A percentile compares a stretch with the other conserved stretches of the same genome.
phyloP scores from a whole-genome alignment of 768 basidiomycete species.

The Suillus decipiens region DNA sequence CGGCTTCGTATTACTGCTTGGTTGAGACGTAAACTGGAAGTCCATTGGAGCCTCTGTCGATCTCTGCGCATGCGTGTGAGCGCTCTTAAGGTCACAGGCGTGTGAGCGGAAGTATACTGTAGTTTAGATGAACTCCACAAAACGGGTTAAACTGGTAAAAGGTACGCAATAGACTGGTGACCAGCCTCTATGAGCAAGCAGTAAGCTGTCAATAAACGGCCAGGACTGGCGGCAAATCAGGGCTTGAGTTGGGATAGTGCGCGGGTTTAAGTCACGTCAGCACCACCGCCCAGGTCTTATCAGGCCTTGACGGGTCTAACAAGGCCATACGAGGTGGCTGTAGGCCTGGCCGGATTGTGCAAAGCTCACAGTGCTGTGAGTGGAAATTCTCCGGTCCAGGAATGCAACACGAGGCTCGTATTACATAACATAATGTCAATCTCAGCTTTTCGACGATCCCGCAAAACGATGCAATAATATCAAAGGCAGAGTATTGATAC shows the following conservation, averaged over 20 bases:
- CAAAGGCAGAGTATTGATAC: conserved; percentile 11
- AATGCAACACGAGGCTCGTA: too few species aligned
- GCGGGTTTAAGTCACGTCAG: too few species aligned
- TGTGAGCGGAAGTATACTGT: neutral
- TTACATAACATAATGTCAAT: neutral
- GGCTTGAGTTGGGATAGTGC: too few species aligned
- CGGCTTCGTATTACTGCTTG: conserved; percentile 50
- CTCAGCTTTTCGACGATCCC: neutral
- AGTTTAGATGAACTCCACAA: neutral
- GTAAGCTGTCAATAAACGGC: too few species aligned
- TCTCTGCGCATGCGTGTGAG: conserved; percentile 37
- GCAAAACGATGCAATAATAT: conserved; percentile 2
- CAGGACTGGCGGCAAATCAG: too few species aligned
- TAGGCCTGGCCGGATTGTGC: too few species aligned
- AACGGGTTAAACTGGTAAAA: neutral
- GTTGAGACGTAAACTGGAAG: conserved; percentile 79
- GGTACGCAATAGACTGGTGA: neutral
- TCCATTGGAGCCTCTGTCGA: conserved; percentile 89
- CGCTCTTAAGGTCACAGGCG: conserved; percentile 23
- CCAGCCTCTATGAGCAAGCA: too few species aligned
- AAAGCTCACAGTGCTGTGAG: too few species aligned
- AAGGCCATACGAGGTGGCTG: too few species aligned
- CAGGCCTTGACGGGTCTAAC: too few species aligned
- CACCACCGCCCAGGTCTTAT: too few species aligned
- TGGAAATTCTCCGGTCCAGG: too few species aligned